These are phyloP conservation scores for Narthecium ossifragum DNA, from an alignment of 106 monocot genomes.

Conservation along the genomic window DNA sequence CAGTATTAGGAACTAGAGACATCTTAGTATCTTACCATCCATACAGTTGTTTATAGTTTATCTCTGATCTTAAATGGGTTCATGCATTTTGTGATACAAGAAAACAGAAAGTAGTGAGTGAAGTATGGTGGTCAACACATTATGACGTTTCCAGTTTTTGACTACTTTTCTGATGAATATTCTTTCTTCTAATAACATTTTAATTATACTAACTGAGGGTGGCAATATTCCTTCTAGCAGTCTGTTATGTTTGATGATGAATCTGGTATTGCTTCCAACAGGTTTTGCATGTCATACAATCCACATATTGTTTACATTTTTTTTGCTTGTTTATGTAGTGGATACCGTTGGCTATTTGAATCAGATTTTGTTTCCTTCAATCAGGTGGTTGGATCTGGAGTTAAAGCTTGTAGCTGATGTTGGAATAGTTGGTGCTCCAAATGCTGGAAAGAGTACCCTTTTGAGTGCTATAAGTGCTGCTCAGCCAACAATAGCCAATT, in stretches of 20 bases:
- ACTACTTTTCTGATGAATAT: too few species aligned
- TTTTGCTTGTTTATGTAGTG: background rate
- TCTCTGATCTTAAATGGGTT: too few species aligned
- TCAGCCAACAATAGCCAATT: conserved; percentile 90
- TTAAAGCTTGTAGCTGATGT: conserved; percentile 97
- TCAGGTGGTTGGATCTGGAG: conserved; percentile 97
- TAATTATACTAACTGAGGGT: too few species aligned
- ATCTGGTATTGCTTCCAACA: background rate
- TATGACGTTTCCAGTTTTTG: too few species aligned
- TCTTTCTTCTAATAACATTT: too few species aligned
- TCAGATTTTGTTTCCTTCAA: background rate
- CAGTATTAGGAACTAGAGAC: too few species aligned
- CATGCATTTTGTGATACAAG: too few species aligned
- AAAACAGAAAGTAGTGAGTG: too few species aligned
- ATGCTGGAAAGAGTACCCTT: conserved; percentile 98
- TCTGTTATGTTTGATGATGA: background rate
- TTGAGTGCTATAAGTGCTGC: conserved; percentile 89
- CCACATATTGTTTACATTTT: background rate
- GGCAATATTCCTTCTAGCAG: too few species aligned
- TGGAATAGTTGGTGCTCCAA: conserved; percentile 96
- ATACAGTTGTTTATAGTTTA: too few species aligned
- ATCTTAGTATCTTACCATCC: too few species aligned
- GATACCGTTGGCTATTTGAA: background rate
- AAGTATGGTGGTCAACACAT: too few species aligned
- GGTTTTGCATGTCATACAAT: background rate